phyloP scores from a whole-genome alignment of 2,329 filamentous ascomycete species.

The Colletotrichum sp. region DNA sequence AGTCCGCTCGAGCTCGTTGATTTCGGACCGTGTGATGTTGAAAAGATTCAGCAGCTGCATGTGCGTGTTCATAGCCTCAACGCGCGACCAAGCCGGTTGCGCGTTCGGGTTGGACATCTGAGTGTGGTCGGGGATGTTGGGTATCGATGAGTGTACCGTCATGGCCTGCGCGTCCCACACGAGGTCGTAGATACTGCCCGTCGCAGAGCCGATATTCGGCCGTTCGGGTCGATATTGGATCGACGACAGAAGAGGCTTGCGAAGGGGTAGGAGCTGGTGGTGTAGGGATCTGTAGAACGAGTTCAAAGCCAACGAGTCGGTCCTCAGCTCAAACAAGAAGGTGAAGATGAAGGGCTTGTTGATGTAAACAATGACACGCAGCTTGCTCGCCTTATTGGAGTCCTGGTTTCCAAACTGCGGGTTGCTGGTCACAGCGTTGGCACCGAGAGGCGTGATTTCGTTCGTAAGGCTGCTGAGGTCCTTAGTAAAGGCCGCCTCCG shows the following conservation, averaged over 20 bases:
- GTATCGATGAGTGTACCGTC: conserved; percentile 67
- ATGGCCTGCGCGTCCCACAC: conserved; percentile 64
- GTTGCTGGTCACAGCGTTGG: conserved; percentile 20
- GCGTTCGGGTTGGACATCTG: conserved; percentile 5
- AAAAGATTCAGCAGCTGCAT: conserved; percentile 67
- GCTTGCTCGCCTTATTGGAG: conserved; percentile 57
- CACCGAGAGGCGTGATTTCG: conserved; percentile 14
- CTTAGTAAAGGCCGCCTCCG: conserved; percentile 49
- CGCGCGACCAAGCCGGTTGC: conserved; percentile 56
- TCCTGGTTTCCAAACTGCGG: conserved; percentile 51
- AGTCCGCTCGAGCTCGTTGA: conserved; percentile 61
- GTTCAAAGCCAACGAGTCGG: conserved; percentile 62
- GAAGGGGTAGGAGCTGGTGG: conserved; percentile 63
- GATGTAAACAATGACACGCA: conserved; percentile 76
- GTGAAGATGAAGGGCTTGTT: conserved; percentile 79
- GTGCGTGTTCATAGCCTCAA: conserved; percentile 70
- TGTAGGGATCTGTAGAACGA: conserved; percentile 65
- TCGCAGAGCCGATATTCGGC: conserved; percentile 39
- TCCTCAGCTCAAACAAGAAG: conserved; percentile 71
- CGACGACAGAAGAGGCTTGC: conserved; percentile 60
- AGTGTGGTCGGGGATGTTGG: conserved; percentile 64
- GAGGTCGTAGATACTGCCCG: conserved; percentile 62
- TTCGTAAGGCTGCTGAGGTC: conserved; percentile 39
- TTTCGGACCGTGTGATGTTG: conserved; percentile 46
- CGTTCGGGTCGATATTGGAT: conserved; percentile 62